Percentiles rank a stretch among this genome's conserved stretches.
Evolutionary conservation across 192 early-diverging fungal genomes (phyloP).

Genomic region (Umbelopsis isabellina): DNA sequence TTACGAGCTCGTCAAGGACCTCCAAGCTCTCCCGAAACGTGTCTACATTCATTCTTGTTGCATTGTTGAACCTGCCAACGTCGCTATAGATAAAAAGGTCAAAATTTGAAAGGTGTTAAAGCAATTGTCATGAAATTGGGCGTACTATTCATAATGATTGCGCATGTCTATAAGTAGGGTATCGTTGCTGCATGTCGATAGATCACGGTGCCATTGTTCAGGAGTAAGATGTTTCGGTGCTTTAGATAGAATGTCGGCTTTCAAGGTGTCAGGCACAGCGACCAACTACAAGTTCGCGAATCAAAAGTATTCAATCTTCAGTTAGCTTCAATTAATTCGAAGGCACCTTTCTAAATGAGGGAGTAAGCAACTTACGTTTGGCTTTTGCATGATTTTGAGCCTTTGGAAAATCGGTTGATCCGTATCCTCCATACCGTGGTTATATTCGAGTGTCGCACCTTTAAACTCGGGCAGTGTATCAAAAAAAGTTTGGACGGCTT

Average conservation of each 20-base stretch:
- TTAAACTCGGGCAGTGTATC: constrained; percentile 39
- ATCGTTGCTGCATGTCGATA: constrained; percentile 42
- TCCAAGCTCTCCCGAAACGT: constrained; percentile 74
- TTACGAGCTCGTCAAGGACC: constrained; percentile 56
- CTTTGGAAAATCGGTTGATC: constrained; percentile 63
- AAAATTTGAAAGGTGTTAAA: background rate
- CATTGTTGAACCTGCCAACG: constrained; percentile 69
- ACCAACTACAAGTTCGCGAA: constrained; percentile 29
- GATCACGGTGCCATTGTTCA: constrained; percentile 63
- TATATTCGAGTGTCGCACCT: constrained; percentile 39
- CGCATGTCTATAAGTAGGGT: constrained; percentile 73
- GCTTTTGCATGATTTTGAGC: constrained; percentile 62
- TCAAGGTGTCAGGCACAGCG: constrained; percentile 53
- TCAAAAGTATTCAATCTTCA: too few relatives aligned
- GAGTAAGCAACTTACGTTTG: constrained; percentile 40
- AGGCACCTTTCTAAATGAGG: background rate
- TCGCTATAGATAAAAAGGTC: constrained; percentile 38
- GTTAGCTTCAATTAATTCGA: too few relatives aligned
- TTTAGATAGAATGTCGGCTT: constrained; percentile 52
- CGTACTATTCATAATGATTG: constrained; percentile 75
- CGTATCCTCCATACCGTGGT: constrained; percentile 32
- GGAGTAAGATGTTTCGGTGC: constrained; percentile 67
- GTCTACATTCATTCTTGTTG: constrained; percentile 68
- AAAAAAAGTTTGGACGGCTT: constrained; percentile 56
- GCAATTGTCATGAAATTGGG: background rate